Base-by-base conservation (phyloP, 129 eudicot species). In the Ambrosia trifida region DNA sequence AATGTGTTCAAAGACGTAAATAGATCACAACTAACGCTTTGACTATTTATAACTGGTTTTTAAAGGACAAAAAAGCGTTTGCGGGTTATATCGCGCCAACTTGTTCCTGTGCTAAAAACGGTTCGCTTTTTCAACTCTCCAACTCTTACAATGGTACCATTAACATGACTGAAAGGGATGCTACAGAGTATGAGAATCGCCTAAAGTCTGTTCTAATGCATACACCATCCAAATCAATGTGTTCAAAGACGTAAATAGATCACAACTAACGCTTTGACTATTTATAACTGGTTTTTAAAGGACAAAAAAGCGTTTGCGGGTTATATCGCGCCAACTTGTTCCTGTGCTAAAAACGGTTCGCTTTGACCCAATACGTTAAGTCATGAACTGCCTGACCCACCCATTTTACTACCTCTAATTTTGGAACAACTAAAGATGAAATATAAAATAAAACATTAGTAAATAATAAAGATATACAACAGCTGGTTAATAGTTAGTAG, bases 401-500 rank as follows among this genome's bases (percentile, higher is more conserved):
- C 56, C 10, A 9, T 66, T 20, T 66, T 38, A 10, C 24, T n/a
- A 51, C 71, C 52, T 2, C n/a, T 46, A 46, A 46, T 46, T 46
- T n/a, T 11, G 16, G 11, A 38, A 38, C 43, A 38, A 38, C 43
- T 5, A 38, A 38, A 58, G 44, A 33, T 31, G n/a, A n/a, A n/a
- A n/a, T n/a, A n/a, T n/a, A 32, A 58, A 41, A 36, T 20, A 24
- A 30, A 56, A 33, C 13, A 49, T 24, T 31, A 67, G 60, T 33
- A 41, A 35, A 57, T 19, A 64, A 57, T 53, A 4, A 49, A 79
- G 41, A 82, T 56, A 74, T 44, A 59, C 77, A 76, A 75, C 73
- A 73, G 73, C 81, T 70, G 76, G 98, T 83, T 89, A 89, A 90
- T 96, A 84, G 93, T 87, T 94, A 94, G 97, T 97, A 94, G 99